A percentile compares a stretch with the other conserved stretches of the same genome.
Evolutionary conservation across 1,284 basidiomycete genomes (phyloP).

Genomic region (Cryptococcus neoformans): DNA sequence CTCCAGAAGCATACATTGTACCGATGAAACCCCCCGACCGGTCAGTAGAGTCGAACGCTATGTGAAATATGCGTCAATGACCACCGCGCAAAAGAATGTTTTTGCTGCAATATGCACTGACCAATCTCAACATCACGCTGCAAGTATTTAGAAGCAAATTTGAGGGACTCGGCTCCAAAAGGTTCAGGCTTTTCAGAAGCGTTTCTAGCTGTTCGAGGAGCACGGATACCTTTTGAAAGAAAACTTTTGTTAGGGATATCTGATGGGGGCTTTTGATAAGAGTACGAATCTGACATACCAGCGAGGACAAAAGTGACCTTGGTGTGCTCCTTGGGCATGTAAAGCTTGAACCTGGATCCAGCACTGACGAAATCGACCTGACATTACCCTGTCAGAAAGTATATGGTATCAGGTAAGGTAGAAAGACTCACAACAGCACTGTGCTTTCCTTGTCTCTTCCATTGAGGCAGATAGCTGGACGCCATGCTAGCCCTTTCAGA

Average conservation of each 20-base stretch:
- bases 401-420: too few relatives aligned
- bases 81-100: neutral
- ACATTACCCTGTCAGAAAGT: neutral
- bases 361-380: conserved; percentile 83
- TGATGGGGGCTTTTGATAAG: too few relatives aligned
- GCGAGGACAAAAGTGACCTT: conserved; percentile 83
- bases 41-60: conserved; percentile 77
- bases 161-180: conserved; percentile 76
- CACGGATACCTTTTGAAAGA: conserved; percentile 60
- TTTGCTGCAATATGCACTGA: conserved; percentile 1
- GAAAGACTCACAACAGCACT: conserved; percentile 60
- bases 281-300: conserved; percentile 44
- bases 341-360: conserved; percentile 91
- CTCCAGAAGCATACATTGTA: conserved; percentile 65
- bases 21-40: conserved; percentile 97
- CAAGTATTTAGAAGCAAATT: conserved; percentile 79
- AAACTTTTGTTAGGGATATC: too few relatives aligned
- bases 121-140: conserved; percentile 92
- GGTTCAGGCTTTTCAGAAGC: conserved; percentile 85
- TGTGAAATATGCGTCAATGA: neutral
- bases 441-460: conserved; percentile 84
- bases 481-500: conserved; percentile 62
- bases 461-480: conserved; percentile 78
- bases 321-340: conserved; percentile 87
- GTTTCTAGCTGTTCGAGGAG: conserved; percentile 76